These are phyloP conservation scores for Fusarium chlamydosporum DNA, from an alignment of 2,329 filamentous ascomycete species.

Conservation along the genomic window DNA sequence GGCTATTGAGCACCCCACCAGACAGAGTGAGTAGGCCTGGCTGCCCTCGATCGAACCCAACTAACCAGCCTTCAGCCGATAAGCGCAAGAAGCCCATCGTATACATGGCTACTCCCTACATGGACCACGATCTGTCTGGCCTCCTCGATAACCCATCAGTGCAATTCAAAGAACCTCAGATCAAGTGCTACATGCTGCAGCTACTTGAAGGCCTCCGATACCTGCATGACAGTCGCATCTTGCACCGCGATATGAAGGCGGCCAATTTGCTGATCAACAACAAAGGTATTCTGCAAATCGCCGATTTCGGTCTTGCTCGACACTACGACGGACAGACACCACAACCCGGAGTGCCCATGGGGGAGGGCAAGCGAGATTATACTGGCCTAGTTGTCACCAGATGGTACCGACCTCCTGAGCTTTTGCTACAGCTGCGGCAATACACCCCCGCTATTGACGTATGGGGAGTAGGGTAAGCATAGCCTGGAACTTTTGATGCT, in stretches of 20 bases:
- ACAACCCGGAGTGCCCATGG: slow-evolving; percentile 81
- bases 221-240: slow-evolving; percentile 88
- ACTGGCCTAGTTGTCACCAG: slow-evolving; percentile 96
- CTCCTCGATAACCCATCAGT: slow-evolving; percentile 95
- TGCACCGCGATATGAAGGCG: slow-evolving; percentile 99
- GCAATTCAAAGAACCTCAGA: slow-evolving; percentile 87
- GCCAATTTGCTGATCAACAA: slow-evolving; percentile 98
- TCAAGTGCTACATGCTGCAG: slow-evolving; percentile 98
- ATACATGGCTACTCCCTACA: slow-evolving; percentile 99
- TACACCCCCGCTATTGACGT: slow-evolving; percentile 99
- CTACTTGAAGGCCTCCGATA: slow-evolving; percentile 91
- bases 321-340: slow-evolving; percentile 91
- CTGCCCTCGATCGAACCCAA: neutral
- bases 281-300: slow-evolving; percentile 92
- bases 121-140: slow-evolving; percentile 98
- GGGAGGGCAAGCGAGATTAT: slow-evolving; percentile 89
- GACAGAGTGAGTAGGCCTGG: slow-evolving; percentile 65
- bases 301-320: slow-evolving; percentile 94
- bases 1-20: slow-evolving; percentile 85
- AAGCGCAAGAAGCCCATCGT: slow-evolving; percentile 87
- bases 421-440: slow-evolving; percentile 86
- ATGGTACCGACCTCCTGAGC: slow-evolving; percentile 96
- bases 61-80: slow-evolving; percentile 66
- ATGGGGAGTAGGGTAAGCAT: slow-evolving; percentile 91
- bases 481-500: neutral